Evolutionary conservation across 2,329 filamentous ascomycete species (phyloP).

Genomic region (Trichoderma endophyticum): DNA sequence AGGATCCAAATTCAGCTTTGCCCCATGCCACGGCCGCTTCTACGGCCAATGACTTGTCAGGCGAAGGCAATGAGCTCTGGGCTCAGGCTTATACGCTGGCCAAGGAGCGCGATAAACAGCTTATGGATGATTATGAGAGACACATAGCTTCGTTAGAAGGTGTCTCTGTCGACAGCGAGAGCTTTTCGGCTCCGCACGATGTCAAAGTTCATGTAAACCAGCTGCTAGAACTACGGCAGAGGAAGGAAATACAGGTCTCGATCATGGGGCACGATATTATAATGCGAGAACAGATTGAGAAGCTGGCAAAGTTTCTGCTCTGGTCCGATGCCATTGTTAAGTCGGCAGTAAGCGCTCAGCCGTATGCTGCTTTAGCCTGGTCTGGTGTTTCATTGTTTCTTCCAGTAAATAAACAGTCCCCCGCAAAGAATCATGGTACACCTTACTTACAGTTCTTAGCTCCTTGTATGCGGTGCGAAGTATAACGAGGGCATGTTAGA

Average conservation of each 20-base stretch:
- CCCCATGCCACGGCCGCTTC: neutral
- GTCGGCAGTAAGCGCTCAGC: constrained; percentile 24
- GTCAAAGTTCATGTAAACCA: neutral
- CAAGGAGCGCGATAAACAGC: neutral
- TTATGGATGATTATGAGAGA: neutral
- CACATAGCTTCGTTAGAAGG: neutral
- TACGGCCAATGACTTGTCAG: neutral
- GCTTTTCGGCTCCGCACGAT: neutral
- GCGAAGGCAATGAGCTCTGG: neutral
- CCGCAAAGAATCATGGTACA: neutral
- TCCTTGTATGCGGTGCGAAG: constrained; percentile 20
- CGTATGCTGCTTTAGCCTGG: constrained; percentile 28
- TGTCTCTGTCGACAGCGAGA: neutral
- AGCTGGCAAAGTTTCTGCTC: constrained; percentile 24
- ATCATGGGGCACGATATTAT: constrained; percentile 23
- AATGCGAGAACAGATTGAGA: constrained; percentile 24
- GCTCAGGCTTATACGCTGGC: neutral
- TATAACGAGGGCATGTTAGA: constrained; percentile 25
- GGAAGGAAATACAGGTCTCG: neutral
- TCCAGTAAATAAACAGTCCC: constrained; percentile 16
- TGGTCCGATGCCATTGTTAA: constrained; percentile 26
- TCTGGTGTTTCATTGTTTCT: constrained; percentile 26
- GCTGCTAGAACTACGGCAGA: neutral
- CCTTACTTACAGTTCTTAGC: neutral
- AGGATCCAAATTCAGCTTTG: neutral